Percentiles rank a stretch among this genome's conserved stretches.
phyloP scores from a whole-genome alignment of 176 grass and related monocot species.

The Dendrocalamus sinicus region DNA sequence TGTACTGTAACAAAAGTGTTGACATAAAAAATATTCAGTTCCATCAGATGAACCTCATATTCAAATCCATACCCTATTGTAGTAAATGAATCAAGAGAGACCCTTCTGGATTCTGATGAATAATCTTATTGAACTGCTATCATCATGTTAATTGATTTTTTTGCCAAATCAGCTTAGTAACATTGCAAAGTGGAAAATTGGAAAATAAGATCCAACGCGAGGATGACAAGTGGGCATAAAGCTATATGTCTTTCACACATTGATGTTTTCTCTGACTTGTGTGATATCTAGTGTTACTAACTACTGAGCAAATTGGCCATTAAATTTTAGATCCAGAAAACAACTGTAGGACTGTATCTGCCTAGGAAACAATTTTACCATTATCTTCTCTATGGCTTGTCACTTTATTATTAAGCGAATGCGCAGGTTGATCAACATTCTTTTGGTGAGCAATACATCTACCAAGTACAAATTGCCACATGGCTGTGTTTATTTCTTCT shows the following conservation, averaged over 20 bases:
- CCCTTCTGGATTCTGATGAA: neutral
- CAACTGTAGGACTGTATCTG: neutral
- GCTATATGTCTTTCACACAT: neutral
- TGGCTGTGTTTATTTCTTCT: neutral
- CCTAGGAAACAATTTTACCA: neutral
- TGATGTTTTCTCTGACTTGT: neutral
- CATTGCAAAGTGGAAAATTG: neutral
- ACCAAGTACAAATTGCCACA: neutral
- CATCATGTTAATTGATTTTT: neutral
- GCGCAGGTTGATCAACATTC: neutral
- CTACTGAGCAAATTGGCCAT: neutral
- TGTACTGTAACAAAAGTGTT: neutral
- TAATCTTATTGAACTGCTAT: neutral
- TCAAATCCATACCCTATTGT: neutral
- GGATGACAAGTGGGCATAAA: neutral
- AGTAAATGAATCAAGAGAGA: neutral
- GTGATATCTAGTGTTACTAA: neutral
- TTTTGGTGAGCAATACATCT: neutral
- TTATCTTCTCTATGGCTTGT: neutral
- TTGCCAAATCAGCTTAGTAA: neutral
- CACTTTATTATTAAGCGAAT: neutral
- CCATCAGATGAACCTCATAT: neutral
- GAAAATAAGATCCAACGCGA: neutral
- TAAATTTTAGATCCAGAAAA: neutral
- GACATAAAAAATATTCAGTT: neutral